Evolutionary conservation across 2,329 filamentous ascomycete genomes (phyloP), one percentile per base, ranked within the genome.

Genomic region (Aspergillus pseudoviridinutans): DNA sequence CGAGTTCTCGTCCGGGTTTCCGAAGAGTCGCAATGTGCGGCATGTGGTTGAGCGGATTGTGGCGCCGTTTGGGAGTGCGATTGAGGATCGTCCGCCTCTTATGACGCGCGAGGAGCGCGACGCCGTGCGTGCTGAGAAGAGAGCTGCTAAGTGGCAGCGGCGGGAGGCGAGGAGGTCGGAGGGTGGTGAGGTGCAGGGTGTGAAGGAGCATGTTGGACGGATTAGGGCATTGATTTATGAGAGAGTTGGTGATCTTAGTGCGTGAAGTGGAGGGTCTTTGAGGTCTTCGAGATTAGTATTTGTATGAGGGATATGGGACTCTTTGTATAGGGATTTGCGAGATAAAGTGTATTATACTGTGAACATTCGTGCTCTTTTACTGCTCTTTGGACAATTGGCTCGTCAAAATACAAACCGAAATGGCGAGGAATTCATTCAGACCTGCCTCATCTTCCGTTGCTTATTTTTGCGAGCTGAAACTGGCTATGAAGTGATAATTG

Each of bases 1-100:
- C 56, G 74, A 78, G 59, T 78, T 78, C 58, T 72, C 74, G 54
- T 76, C 73, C 7, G 76, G 75, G 1, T 69, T 64, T 17, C 72
- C 71, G 2, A 72, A 74, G 63, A 73, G 72, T 55, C 70, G 71
- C 12, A 64, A 63, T 24, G 75, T 78, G 51, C 65, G 67, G 17
- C 75, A 77, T 57, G 74, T 78, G 4, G 75, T 78, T 12, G 74
- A 78, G 61, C 65, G 73, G 9, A 78, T 78, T 53, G 62, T 78
- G 49, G 69, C 74, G 20, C 76, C 76, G 22, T 78, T 78, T 57
- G 76, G 72, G 1, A 53, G 54, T 3, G 57, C 63, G 0, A 69
- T 78, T 56, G 69, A 71, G 10, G 67, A 74, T 9, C 68, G 76
- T 24, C 74, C 75, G 49, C 51, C 70, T 38, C 70, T 78, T 6